Conservation (phyloP, 129 eudicot genomes). For the Saposhnikovia divaricata region DNA sequence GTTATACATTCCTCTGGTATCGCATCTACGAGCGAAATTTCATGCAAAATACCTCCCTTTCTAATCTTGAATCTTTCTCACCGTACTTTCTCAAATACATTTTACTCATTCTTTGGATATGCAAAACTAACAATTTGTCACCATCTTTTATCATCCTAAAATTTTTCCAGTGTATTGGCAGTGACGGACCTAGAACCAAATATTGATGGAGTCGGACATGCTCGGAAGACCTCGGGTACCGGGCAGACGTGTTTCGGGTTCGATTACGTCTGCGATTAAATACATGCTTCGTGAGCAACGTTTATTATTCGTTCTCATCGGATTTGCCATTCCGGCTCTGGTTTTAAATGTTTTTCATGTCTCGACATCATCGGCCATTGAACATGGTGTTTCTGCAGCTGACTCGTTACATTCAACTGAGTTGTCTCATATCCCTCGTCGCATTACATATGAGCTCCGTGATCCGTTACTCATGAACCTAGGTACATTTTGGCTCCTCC, state of each 20-base stretch:
- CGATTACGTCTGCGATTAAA: slow-evolving; percentile 13
- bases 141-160: neutral
- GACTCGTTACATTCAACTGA: slow-evolving; percentile 1
- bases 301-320: slow-evolving; percentile 11
- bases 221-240: neutral
- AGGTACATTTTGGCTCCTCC: neutral
- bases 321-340: slow-evolving; percentile 26
- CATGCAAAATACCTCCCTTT: neutral
- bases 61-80: neutral
- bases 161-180: neutral
- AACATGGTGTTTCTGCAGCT: neutral
- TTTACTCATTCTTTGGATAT: neutral
- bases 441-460: slow-evolving; percentile 35
- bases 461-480: neutral
- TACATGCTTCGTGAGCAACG: slow-evolving; percentile 38
- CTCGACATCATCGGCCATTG: neutral
- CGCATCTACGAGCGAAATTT: neutral
- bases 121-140: neutral
- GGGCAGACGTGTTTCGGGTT: slow-evolving; percentile 10
- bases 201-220: neutral
- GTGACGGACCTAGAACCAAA: neutral
- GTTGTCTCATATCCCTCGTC: slow-evolving; percentile 29
- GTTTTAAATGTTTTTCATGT: slow-evolving; percentile 24
- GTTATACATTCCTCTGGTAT: neutral
- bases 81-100: neutral